These are phyloP conservation scores for Postia placenta DNA, from an alignment of 768 basidiomycete species.

Conservation along the genomic window DNA sequence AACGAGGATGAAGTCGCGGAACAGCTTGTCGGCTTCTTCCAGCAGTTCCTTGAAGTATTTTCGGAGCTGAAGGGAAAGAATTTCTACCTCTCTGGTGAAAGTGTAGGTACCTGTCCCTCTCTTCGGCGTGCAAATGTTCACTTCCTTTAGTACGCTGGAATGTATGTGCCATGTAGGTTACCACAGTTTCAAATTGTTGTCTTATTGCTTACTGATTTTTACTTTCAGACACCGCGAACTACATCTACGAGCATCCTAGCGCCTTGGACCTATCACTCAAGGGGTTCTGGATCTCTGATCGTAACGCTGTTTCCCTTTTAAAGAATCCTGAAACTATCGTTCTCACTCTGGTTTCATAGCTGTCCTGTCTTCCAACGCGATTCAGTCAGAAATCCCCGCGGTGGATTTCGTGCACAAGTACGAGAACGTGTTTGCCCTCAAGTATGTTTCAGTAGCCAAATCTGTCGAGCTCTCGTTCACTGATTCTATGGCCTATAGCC, in stretches of 20 bases:
- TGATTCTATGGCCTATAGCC: background rate
- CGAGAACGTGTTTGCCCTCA: constrained; percentile 55
- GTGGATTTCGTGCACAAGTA: constrained; percentile 52
- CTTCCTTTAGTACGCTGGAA: constrained; percentile 25
- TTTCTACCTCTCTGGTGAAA: constrained; percentile 66
- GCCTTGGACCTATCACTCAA: constrained; percentile 49
- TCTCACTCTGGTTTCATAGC: background rate
- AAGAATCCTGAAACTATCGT: constrained; percentile 8
- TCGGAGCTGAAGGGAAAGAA: constrained; percentile 64
- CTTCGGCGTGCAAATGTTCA: background rate
- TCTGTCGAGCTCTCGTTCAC: background rate
- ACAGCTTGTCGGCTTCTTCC: constrained; percentile 47
- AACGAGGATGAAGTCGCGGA: constrained; percentile 53
- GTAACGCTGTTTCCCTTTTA: no score
- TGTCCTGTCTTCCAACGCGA: constrained; percentile 52
- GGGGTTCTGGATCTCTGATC: constrained; percentile 67
- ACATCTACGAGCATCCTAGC: constrained; percentile 52
- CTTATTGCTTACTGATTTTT: background rate
- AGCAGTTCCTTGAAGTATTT: constrained; percentile 70
- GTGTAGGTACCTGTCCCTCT: constrained; percentile 39
- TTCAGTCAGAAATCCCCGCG: constrained; percentile 66
- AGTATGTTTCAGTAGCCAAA: constrained; percentile 22
- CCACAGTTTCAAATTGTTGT: background rate
- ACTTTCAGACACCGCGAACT: constrained; percentile 64
- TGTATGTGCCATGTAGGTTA: constrained; percentile 17